Conservation (phyloP, 805 yeast species). For the Ogataea thermomethanolica region DNA sequence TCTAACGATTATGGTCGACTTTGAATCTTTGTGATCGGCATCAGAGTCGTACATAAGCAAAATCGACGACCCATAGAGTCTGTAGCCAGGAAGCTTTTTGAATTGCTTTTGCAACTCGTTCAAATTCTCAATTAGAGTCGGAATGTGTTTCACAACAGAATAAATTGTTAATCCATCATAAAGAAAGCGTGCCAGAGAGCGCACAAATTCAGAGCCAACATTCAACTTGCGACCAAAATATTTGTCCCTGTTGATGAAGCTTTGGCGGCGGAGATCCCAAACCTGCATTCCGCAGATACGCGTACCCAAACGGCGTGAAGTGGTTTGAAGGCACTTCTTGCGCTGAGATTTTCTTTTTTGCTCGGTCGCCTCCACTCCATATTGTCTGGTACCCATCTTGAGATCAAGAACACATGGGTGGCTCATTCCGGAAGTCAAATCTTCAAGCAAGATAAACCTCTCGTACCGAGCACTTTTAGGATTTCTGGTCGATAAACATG, state of each 20-base stretch:
- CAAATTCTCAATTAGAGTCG: conserved; percentile 57
- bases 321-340: conserved; percentile 75
- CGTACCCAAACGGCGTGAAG: conserved; percentile 80
- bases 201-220: conserved; percentile 73
- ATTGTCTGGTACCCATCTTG: conserved; percentile 98
- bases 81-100: conserved; percentile 59
- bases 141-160: conserved; percentile 65
- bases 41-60: conserved; percentile 85
- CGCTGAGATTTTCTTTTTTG: conserved; percentile 77
- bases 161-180: conserved; percentile 64
- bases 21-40: conserved; percentile 15
- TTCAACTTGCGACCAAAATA: conserved; percentile 82
- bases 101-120: conserved; percentile 57
- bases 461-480: conserved; percentile 53
- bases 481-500: conserved; percentile 4
- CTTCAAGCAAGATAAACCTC: conserved; percentile 84
- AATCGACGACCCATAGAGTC: conserved; percentile 89
- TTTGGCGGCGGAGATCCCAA: conserved; percentile 48
- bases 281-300: conserved; percentile 94
- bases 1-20: conserved; percentile 45
- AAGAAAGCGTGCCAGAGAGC: conserved; percentile 68
- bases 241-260: conserved; percentile 74
- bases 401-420: conserved; percentile 90
- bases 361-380: conserved; percentile 85
- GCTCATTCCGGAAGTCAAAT: conserved; percentile 75